Conservation (phyloP, 2,329 filamentous ascomycete genomes). For the Hortaea werneckii region DNA sequence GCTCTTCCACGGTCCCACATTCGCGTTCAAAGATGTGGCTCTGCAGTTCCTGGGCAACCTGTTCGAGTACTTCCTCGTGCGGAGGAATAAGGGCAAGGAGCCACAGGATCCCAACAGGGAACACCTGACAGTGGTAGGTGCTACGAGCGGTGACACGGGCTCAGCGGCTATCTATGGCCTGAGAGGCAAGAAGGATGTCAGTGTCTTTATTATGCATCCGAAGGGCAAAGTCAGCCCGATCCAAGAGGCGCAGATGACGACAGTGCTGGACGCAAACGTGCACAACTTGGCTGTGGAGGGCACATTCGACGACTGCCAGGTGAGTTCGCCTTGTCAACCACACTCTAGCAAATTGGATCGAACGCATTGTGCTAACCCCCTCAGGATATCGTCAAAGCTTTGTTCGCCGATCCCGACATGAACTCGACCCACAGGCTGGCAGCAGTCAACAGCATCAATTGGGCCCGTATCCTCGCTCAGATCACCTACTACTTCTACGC, state of each 20-base stretch:
- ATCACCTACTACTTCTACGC: constrained; percentile 96
- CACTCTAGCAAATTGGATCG: background rate
- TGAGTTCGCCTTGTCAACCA: constrained; percentile 23
- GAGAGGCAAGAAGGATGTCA: constrained; percentile 91
- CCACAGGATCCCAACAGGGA: constrained; percentile 52
- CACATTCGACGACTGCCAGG: constrained; percentile 93
- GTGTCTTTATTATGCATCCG: constrained; percentile 88
- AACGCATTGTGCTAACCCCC: background rate
- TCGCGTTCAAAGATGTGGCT: constrained; percentile 91
- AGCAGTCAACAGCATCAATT: constrained; percentile 96
- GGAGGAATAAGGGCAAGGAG: constrained; percentile 60
- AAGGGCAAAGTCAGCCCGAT: constrained; percentile 84
- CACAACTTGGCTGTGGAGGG: constrained; percentile 85
- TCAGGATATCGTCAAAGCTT: constrained; percentile 81
- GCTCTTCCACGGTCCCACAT: constrained; percentile 92
- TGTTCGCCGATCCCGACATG: constrained; percentile 77
- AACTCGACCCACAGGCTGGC: constrained; percentile 77
- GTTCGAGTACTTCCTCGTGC: constrained; percentile 76
- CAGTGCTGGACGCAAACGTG: constrained; percentile 78
- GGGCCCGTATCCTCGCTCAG: constrained; percentile 87
- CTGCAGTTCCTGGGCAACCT: constrained; percentile 94
- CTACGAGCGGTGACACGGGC: constrained; percentile 80
- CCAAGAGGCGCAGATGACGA: constrained; percentile 96
- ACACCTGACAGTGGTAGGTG: constrained; percentile 76
- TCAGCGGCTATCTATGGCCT: constrained; percentile 94